Evolutionary conservation across 345 rosid genomes (phyloP).

Genomic region (Gossypium turneri): DNA sequence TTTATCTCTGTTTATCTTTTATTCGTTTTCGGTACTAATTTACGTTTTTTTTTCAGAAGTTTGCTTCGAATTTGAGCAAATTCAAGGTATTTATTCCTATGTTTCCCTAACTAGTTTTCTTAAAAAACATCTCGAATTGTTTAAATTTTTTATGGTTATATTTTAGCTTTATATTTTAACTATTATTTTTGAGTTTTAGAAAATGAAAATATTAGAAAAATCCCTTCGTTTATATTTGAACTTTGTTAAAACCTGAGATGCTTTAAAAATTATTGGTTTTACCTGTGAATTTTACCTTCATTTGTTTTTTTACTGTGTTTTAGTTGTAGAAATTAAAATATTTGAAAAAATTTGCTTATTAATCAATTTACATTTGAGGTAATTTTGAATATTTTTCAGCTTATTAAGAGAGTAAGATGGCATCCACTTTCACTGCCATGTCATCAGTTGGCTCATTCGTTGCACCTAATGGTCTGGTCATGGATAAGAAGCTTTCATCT

Average conservation of each 20-base stretch:
- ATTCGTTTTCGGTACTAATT: background rate
- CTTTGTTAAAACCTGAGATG: no score
- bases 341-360: no score
- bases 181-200: background rate
- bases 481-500: slow-evolving; percentile 53
- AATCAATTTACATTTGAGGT: background rate
- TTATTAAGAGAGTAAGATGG: slow-evolving; percentile 43
- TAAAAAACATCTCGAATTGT: background rate
- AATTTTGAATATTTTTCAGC: slow-evolving; percentile 17
- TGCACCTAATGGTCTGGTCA: slow-evolving; percentile 46
- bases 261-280: no score
- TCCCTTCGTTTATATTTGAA: no score
- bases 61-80: background rate
- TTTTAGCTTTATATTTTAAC: background rate
- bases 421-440: slow-evolving; percentile 68
- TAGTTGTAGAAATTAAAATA: background rate
- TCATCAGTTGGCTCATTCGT: slow-evolving; percentile 65
- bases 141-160: background rate
- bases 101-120: background rate
- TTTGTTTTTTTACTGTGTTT: background rate
- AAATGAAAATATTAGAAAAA: background rate
- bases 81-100: background rate
- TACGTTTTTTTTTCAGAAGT: background rate
- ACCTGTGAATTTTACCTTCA: background rate
- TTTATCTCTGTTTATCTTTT: background rate